Percentiles rank a stretch among this genome's conserved stretches.
Conservation (phyloP, 169 alveolate species). For the Eimeria falciformis region DNA sequence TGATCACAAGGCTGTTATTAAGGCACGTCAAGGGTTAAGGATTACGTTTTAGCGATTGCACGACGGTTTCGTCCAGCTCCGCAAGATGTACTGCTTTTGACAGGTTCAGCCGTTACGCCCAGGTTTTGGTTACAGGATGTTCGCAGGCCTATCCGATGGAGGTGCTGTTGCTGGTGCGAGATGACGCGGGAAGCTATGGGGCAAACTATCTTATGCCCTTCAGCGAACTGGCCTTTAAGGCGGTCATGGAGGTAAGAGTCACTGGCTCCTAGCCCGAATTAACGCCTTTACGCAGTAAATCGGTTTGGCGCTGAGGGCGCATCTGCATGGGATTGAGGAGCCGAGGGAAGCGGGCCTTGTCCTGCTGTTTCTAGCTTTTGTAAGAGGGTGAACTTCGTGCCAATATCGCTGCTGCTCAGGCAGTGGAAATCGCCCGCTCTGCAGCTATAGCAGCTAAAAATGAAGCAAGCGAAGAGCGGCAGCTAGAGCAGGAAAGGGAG, state of each 20-base stretch:
- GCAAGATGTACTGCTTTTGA: too few species aligned
- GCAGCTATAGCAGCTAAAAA: slow-evolving; percentile 20
- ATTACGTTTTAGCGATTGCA: not conserved
- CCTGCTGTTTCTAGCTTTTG: too few species aligned
- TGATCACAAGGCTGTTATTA: slow-evolving; percentile 70
- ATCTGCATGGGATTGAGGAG: too few species aligned
- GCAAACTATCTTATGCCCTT: slow-evolving; percentile 47
- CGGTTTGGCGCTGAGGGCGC: too few species aligned
- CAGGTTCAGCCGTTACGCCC: too few species aligned
- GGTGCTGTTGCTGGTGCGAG: slow-evolving; percentile 58
- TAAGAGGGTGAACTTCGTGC: too few species aligned
- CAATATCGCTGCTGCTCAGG: too few species aligned
- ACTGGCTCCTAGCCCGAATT: too few species aligned
- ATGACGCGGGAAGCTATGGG: slow-evolving; percentile 48
- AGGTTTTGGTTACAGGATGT: too few species aligned
- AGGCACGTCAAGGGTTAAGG: not conserved
- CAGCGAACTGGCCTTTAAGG: slow-evolving; percentile 57
- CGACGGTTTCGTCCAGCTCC: too few species aligned
- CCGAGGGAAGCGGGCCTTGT: too few species aligned
- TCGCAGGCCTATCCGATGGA: slow-evolving; percentile 70
- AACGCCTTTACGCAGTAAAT: too few species aligned
- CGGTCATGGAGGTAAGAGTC: not conserved
- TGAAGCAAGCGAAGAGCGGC: slow-evolving; percentile 1
- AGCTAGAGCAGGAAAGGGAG: slow-evolving; percentile 2
- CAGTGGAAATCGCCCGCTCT: slow-evolving; percentile 21